A percentile compares a stretch with the other conserved stretches of the same genome.
These are phyloP conservation scores for Cephalotrichum gorgonifer DNA, from an alignment of 2,329 filamentous ascomycete genomes.

Conservation along the genomic window DNA sequence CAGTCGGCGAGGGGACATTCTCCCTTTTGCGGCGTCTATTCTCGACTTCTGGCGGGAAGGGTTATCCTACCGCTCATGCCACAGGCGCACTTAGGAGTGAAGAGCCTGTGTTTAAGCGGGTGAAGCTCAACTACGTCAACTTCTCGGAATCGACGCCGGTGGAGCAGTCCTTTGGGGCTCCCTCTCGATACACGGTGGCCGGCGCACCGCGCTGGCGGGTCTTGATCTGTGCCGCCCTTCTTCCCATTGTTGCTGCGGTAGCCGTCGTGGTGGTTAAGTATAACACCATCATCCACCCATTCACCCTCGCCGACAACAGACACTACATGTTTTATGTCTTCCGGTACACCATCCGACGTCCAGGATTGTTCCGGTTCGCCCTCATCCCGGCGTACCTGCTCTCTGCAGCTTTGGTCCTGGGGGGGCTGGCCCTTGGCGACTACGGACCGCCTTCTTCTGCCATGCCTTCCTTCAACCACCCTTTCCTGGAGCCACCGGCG, in stretches of 20 bases:
- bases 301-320: constrained; percentile 89
- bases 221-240: constrained; percentile 23
- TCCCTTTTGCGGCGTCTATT: neutral
- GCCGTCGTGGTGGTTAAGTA: constrained; percentile 46
- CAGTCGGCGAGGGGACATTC: constrained; percentile 14
- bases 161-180: neutral
- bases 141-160: neutral
- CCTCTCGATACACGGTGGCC: neutral
- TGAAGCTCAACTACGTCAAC: neutral
- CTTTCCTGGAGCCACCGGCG: constrained; percentile 13
- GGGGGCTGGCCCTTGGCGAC: constrained; percentile 43
- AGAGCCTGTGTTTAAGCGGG: neutral
- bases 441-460: neutral
- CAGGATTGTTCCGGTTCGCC: constrained; percentile 53
- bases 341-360: constrained; percentile 63
- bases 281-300: constrained; percentile 93
- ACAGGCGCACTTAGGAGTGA: neutral
- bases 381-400: constrained; percentile 61
- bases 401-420: constrained; percentile 51
- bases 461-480: constrained; percentile 16
- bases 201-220: constrained; percentile 19
- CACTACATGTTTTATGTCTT: constrained; percentile 98
- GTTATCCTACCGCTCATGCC: neutral
- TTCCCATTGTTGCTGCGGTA: constrained; percentile 18
- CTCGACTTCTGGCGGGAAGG: neutral